phyloP scores from a whole-genome alignment of 441 rosid genomes.

The Erodium trifolium region DNA sequence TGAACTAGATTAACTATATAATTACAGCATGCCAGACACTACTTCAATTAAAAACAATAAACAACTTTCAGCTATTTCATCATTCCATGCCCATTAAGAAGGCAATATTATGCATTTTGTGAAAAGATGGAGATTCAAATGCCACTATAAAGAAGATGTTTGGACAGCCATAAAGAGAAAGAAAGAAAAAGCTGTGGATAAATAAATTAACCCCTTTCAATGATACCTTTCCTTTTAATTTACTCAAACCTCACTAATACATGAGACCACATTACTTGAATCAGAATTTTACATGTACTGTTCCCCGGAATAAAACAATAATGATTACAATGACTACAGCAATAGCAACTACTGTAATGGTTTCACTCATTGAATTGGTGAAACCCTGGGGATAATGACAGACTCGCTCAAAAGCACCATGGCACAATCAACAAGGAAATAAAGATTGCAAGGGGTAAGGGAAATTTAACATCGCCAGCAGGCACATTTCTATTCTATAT shows the following conservation, averaged over 20 bases:
- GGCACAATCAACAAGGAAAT: slow-evolving; percentile 3
- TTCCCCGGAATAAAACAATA: not conserved
- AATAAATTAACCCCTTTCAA: slow-evolving; percentile 15
- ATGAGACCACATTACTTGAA: slow-evolving; percentile 25
- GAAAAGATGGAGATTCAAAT: too few species aligned
- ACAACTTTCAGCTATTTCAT: too few species aligned
- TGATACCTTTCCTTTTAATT: not conserved
- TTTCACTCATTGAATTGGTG: slow-evolving; percentile 2
- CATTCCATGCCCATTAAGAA: too few species aligned
- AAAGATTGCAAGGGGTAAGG: not conserved
- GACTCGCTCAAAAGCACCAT: not conserved
- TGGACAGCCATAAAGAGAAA: slow-evolving; percentile 12
- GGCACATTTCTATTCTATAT: not conserved
- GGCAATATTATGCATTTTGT: too few species aligned
- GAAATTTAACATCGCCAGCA: not conserved
- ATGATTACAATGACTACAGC: not conserved
- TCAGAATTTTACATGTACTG: not conserved
- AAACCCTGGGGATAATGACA: not conserved
- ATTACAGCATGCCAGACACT: too few species aligned
- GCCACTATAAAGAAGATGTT: not conserved
- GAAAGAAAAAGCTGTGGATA: slow-evolving; percentile 9
- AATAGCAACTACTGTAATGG: not conserved
- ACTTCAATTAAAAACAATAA: too few species aligned
- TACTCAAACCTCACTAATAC: slow-evolving; percentile 9
- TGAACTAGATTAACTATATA: too few species aligned